Evolutionary conservation across 352 stramenopile species (phyloP), one percentile per base, ranked within the genome.

Genomic region (Globisporangium abappressorium): DNA sequence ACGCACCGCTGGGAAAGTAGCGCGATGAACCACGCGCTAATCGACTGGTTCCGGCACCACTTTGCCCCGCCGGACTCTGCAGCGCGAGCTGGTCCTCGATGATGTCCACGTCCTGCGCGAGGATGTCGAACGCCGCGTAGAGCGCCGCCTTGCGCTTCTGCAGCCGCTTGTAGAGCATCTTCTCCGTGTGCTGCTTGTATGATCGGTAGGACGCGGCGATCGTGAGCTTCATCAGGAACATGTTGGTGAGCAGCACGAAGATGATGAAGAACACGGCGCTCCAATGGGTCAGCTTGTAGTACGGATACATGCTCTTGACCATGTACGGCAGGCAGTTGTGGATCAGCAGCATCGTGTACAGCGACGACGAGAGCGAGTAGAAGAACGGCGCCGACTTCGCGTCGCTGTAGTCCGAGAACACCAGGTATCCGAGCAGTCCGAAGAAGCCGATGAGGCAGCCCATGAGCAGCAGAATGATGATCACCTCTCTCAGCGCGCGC

Each of bases 131-230:
- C 9, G 87, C 87, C 2, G 86, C 86, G 43, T 78, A 90, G 5
- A 94, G 64, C 15, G 87, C 87, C 0, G 86, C 85, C 62, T 94
- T 94, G 54, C 85, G 87, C 70, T 94, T 94, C 74, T 94, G 85
- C 53, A 94, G 71, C 0, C 85, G 81, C 72, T 94, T 94, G 80
- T 85, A 93, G 8, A 94, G 70, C 85, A 93, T 94, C 56, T 75
- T 87, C 63, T 94, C 87, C 1, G 83, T 94, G 75, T 94, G 87
- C 28, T 90, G 81, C 75, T 92, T 92, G 82, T 94, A 94, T 24
- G 83, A 91, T 62, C 86, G 84, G 73, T 93, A 94, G 18, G 83
- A 92, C 24, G 92, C 87, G 65, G 87, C 84, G 60, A 94, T 94
- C 30, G 85, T 92, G 64, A 94, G 82, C 73, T 94, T 94, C 72